These are phyloP conservation scores for Naganishia albida DNA, from an alignment of 1,284 basidiomycete species.

Conservation along the genomic window DNA sequence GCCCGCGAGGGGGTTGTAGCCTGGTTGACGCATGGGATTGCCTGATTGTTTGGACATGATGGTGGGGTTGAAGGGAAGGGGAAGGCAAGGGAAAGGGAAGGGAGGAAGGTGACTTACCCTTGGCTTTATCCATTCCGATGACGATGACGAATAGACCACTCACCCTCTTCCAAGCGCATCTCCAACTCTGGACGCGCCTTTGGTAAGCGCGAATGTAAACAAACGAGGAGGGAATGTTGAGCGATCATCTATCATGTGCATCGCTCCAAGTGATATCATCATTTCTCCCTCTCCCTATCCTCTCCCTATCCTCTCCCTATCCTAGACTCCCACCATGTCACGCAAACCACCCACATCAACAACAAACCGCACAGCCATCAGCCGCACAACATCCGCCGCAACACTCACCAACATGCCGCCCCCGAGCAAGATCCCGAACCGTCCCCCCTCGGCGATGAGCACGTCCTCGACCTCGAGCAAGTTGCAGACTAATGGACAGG, in stretches of 20 bases:
- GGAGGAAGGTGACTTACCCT: not conserved
- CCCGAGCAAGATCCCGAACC: constrained; percentile 25
- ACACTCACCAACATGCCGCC: constrained; percentile 29
- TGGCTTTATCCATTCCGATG: not conserved
- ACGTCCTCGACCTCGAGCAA: constrained; percentile 19
- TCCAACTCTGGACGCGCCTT: not conserved
- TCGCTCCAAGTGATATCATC: not conserved
- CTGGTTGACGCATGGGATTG: constrained; percentile 25
- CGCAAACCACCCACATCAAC: constrained; percentile 30
- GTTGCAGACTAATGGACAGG: constrained; percentile 2
- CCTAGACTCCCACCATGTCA: constrained; percentile 13
- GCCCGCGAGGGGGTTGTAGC: constrained; percentile 23
- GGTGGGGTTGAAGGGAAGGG: not conserved
- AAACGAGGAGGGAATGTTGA: constrained; percentile 26
- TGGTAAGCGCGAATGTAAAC: constrained; percentile 24
- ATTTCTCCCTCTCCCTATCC: not conserved
- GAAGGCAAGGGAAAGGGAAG: not conserved
- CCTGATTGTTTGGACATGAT: constrained; percentile 17
- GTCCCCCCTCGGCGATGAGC: constrained; percentile 29
- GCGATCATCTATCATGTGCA: constrained; percentile 9
- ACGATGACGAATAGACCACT: constrained; percentile 18
- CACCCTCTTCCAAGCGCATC: not conserved
- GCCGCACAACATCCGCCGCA: constrained; percentile 19
- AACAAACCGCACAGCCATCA: constrained; percentile 18
- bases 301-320: not conserved